phyloP scores from a whole-genome alignment of 2,329 filamentous ascomycete species.

The Botrytis paeoniae region DNA sequence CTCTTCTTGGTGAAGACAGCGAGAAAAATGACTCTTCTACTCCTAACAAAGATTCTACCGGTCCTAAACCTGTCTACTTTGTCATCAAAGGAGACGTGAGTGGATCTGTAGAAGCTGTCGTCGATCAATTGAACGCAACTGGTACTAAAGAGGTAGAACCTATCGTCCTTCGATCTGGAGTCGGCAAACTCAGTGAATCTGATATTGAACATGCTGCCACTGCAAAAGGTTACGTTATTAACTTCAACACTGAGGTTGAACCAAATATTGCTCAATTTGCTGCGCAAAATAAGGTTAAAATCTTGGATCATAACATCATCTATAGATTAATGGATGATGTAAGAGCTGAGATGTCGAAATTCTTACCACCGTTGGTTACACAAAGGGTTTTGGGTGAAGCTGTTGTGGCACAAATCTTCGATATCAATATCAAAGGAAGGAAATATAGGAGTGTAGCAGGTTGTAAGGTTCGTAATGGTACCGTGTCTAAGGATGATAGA shows the following conservation, averaged over 20 bases:
- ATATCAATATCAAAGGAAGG: conserved; percentile 74
- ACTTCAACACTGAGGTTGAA: conserved; percentile 76
- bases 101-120: conserved; percentile 88
- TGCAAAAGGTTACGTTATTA: conserved; percentile 73
- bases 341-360: conserved; percentile 62
- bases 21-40: conserved; percentile 33
- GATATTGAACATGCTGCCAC: conserved; percentile 85
- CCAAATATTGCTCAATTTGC: conserved; percentile 67
- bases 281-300: conserved; percentile 65
- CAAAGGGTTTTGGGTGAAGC: conserved; percentile 81
- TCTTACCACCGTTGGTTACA: conserved; percentile 64
- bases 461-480: conserved; percentile 80
- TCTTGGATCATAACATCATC: conserved; percentile 85
- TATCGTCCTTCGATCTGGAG: conserved; percentile 70
- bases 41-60: conserved; percentile 34
- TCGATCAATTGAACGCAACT: conserved; percentile 70
- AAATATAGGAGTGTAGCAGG: conserved; percentile 76
- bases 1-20: conserved; percentile 41
- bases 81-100: conserved; percentile 90
- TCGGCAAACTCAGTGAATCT: conserved; percentile 77
- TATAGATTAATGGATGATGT: conserved; percentile 76
- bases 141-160: conserved; percentile 82
- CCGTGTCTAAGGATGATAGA: conserved; percentile 59
- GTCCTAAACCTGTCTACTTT: conserved; percentile 65
- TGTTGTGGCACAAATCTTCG: conserved; percentile 78